Base-by-base conservation (phyloP, 306 rosid genomes). In the Medicago truncatula region DNA sequence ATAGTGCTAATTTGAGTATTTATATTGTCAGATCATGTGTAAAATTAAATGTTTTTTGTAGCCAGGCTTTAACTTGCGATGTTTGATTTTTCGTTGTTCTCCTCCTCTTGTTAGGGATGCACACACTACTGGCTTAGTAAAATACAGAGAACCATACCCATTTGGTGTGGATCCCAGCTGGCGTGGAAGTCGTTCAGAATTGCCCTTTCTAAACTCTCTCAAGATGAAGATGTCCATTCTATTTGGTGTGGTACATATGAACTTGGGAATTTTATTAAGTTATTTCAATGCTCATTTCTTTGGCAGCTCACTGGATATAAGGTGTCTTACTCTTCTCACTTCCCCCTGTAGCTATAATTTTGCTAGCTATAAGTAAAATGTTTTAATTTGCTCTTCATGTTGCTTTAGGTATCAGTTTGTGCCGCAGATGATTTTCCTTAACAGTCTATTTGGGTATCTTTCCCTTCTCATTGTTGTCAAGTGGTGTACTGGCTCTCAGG, bases 161-260 rank as follows among this genome's bases (percentile, higher is more conserved):
- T 90, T 96, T 80, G 99, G 99, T 59, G 99, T 96, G 79, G 99
- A 96, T 83, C 99, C 99, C 49, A 90, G 97, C 81, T 96, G 99
- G 99, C 97, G 97, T 67, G 99, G 99, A 89, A 96, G 99, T 86
- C 99, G 99, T 70, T 67, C 99, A 18, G 99, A 96, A 71, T 83
- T 92, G 67, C 85, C 99, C 54, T 96, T 96, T 78, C 81, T 96
- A 71, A 96, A 96, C 75, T 96, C 99, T 60, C 85, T 96, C 65
- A 96, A 96, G 86, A 96, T 96, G 99, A 96, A 96, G 95, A 82
- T 96, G 94, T 96, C 99, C 64, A 92, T 96, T 85, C 80, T 96
- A 83, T 81, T 96, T 79, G 99, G 99, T 67, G 90, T 96, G 23
- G 88, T 78, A 15, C 99, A 96, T 80, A 96, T 96, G 99, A 92